Evolutionary conservation across 176 grass and related monocot genomes (phyloP).

Genomic region (Triticum monococcum): DNA sequence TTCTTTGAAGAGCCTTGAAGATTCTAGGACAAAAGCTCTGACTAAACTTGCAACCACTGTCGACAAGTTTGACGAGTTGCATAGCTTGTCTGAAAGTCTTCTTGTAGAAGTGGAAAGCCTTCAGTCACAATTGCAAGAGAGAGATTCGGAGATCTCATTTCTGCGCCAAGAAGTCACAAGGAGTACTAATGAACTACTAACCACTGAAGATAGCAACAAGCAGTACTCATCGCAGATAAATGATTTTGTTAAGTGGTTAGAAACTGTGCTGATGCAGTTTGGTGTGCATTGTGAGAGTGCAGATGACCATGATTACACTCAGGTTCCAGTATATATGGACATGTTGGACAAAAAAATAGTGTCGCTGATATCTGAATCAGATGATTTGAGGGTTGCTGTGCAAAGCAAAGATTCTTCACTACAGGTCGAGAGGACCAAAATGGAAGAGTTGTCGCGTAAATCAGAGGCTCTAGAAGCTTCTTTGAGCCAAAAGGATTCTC

Average conservation of each 20-base stretch:
- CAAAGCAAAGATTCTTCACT: slow-evolving; percentile 88
- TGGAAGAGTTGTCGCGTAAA: slow-evolving; percentile 65
- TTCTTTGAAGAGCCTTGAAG: slow-evolving; percentile 71
- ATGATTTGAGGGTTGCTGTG: slow-evolving; percentile 55
- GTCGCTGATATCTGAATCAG: slow-evolving; percentile 61
- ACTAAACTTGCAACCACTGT: slow-evolving; percentile 82
- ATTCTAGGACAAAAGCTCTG: slow-evolving; percentile 66
- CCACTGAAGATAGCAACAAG: slow-evolving; percentile 79
- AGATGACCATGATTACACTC: slow-evolving; percentile 53
- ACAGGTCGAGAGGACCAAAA: slow-evolving; percentile 68
- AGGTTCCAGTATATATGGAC: slow-evolving; percentile 60
- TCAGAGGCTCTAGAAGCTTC: slow-evolving; percentile 75
- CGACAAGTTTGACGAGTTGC: slow-evolving; percentile 94
- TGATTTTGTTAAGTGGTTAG: slow-evolving; percentile 69
- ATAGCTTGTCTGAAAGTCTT: slow-evolving; percentile 91
- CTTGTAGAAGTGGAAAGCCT: slow-evolving; percentile 89
- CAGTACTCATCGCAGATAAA: slow-evolving; percentile 59
- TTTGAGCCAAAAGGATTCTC: slow-evolving; percentile 63
- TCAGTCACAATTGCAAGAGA: slow-evolving; percentile 79
- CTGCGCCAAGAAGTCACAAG: slow-evolving; percentile 90
- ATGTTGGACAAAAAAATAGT: slow-evolving; percentile 73
- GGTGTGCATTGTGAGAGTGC: slow-evolving; percentile 41
- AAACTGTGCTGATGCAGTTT: slow-evolving; percentile 59
- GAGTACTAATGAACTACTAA: slow-evolving; percentile 84
- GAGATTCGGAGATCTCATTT: slow-evolving; percentile 90